Percentiles rank a stretch among this genome's conserved stretches.
phyloP scores from a whole-genome alignment of 2,329 filamentous ascomycete genomes.

The Pyricularia sp. region DNA sequence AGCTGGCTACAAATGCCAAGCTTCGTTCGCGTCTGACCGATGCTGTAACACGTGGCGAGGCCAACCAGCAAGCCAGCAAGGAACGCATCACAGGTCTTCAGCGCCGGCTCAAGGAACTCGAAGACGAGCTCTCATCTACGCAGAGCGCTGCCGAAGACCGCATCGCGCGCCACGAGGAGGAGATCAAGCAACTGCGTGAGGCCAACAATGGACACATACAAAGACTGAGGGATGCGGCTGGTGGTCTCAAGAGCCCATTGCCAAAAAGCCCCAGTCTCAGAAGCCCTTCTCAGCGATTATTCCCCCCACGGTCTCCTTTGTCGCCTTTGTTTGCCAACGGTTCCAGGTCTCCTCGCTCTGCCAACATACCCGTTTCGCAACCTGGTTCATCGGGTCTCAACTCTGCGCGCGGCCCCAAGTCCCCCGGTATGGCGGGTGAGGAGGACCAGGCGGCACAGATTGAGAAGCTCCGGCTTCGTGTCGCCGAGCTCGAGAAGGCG shows the following conservation, averaged over 20 bases:
- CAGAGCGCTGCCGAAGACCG: constrained; percentile 80
- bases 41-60: constrained; percentile 72
- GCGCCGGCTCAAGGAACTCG: constrained; percentile 62
- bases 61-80: constrained; percentile 67
- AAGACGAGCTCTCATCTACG: constrained; percentile 70
- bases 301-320: constrained; percentile 45
- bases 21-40: constrained; percentile 65
- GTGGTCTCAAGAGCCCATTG: constrained; percentile 29
- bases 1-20: constrained; percentile 64
- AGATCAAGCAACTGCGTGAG: constrained; percentile 62
- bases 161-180: constrained; percentile 73
- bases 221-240: constrained; percentile 46
- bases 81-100: constrained; percentile 76
- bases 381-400: constrained; percentile 5
- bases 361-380: constrained; percentile 8
- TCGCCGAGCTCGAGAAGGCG: constrained; percentile 75
- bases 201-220: constrained; percentile 65
- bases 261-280: constrained; percentile 31
- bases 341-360: constrained; percentile 42
- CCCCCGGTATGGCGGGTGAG: constrained; percentile 24
- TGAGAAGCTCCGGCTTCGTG: constrained; percentile 60
- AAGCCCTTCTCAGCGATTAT: constrained; percentile 11
- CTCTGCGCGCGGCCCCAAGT: constrained; percentile 8
- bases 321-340: constrained; percentile 44
- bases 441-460: constrained; percentile 64